phyloP scores from a whole-genome alignment of 805 yeast species.

The Ogataea pignaliae region DNA sequence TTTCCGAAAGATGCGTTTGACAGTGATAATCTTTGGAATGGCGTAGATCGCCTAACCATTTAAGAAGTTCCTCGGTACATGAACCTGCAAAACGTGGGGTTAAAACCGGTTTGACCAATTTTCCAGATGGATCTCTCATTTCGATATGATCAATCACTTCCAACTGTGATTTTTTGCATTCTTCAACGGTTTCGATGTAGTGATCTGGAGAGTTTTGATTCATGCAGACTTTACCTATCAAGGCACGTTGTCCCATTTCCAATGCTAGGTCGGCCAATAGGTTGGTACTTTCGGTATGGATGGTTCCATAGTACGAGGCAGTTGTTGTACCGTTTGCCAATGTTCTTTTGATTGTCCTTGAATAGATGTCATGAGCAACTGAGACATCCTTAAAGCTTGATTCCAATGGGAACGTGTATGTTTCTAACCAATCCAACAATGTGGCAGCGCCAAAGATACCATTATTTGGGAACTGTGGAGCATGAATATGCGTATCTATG shows the following conservation, averaged over 20 bases:
- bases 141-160: conserved; percentile 54
- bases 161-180: conserved; percentile 49
- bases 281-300: conserved; percentile 72
- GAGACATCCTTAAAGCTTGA: conserved; percentile 51
- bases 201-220: conserved; percentile 73
- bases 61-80: conserved; percentile 62
- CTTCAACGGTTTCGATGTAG: conserved; percentile 53
- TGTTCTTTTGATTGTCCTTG: conserved; percentile 64
- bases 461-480: conserved; percentile 76
- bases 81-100: conserved; percentile 95
- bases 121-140: conserved; percentile 47
- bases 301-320: conserved; percentile 88
- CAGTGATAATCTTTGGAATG: conserved; percentile 50
- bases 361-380: conserved; percentile 60
- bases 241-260: conserved; percentile 74
- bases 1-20: conserved; percentile 92
- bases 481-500: conserved; percentile 79
- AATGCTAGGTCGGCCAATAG: conserved; percentile 70
- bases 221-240: conserved; percentile 94
- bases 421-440: conserved; percentile 81
- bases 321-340: conserved; percentile 83
- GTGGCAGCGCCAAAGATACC: conserved; percentile 86
- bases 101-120: conserved; percentile 62
- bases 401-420: conserved; percentile 88
- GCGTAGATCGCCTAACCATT: conserved; percentile 59